These are phyloP conservation scores for Ilyonectria robusta DNA, from an alignment of 2,329 filamentous ascomycete genomes.

Conservation along the genomic window DNA sequence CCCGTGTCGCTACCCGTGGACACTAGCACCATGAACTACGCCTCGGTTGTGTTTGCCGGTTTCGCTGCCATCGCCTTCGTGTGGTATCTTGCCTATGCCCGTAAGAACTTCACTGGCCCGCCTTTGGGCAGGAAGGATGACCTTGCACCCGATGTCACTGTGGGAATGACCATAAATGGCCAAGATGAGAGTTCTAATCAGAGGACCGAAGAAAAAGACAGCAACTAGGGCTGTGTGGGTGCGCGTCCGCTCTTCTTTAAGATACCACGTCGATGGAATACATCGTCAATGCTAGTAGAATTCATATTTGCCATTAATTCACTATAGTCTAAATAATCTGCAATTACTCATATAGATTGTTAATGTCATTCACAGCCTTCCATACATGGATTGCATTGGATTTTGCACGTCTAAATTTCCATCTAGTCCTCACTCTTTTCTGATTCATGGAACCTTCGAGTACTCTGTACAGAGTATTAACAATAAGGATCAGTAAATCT, in stretches of 20 bases:
- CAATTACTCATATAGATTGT: no score
- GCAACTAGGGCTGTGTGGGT: constrained; percentile 2
- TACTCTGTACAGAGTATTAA: no score
- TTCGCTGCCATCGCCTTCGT: constrained; percentile 71
- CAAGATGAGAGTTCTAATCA: not conserved
- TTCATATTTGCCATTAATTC: no score
- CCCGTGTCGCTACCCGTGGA: constrained; percentile 73
- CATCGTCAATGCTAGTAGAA: not conserved
- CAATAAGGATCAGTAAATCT: no score
- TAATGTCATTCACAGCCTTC: no score
- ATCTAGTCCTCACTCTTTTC: no score
- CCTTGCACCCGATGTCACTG: constrained; percentile 35
- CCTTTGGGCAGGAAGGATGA: constrained; percentile 31
- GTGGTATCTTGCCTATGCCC: constrained; percentile 75
- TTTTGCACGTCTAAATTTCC: no score
- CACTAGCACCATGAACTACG: constrained; percentile 75
- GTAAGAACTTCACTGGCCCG: constrained; percentile 76
- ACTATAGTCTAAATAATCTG: no score
- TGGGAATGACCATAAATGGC: constrained; percentile 9
- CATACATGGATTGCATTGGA: no score
- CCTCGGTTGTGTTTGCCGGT: constrained; percentile 74
- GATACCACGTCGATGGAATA: not conserved
- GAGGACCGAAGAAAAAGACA: constrained; percentile 20
- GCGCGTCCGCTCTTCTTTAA: not conserved
- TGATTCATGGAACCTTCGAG: no score